These are phyloP conservation scores for Nannochloropsis granulata DNA, from an alignment of 108 stramenopile genomes.

Conservation along the genomic window DNA sequence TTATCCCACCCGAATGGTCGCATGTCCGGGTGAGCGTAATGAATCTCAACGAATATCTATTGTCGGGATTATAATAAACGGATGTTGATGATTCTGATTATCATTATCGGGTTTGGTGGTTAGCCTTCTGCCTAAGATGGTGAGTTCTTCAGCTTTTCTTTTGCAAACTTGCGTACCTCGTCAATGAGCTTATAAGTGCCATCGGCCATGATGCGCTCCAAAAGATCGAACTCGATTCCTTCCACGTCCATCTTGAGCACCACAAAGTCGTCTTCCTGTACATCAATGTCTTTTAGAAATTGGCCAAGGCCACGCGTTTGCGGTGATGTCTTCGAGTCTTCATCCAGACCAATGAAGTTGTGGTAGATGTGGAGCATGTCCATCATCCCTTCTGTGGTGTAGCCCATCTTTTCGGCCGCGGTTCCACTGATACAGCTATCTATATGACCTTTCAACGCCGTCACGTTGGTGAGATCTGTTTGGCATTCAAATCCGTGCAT, in stretches of 20 bases:
- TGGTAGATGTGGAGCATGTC: neutral
- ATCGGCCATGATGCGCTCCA: neutral
- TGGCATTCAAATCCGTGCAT: neutral
- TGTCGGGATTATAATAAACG: neutral
- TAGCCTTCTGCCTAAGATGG: no score
- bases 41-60: neutral
- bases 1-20: neutral
- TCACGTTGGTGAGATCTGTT: neutral
- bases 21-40: neutral
- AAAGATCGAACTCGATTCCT: neutral
- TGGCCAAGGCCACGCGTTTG: neutral
- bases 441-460: neutral
- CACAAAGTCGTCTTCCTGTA: no score
- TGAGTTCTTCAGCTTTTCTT: neutral
- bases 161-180: neutral
- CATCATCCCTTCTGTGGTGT: neutral
- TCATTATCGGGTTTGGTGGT: no score
- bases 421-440: neutral
- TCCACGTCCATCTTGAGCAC: neutral
- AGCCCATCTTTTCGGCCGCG: no score
- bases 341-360: neutral
- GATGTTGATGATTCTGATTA: neutral
- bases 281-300: neutral
- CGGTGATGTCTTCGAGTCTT: neutral
- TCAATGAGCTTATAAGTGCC: neutral